Conservation (phyloP, 768 basidiomycete species). For the Lentinula sp. region DNA sequence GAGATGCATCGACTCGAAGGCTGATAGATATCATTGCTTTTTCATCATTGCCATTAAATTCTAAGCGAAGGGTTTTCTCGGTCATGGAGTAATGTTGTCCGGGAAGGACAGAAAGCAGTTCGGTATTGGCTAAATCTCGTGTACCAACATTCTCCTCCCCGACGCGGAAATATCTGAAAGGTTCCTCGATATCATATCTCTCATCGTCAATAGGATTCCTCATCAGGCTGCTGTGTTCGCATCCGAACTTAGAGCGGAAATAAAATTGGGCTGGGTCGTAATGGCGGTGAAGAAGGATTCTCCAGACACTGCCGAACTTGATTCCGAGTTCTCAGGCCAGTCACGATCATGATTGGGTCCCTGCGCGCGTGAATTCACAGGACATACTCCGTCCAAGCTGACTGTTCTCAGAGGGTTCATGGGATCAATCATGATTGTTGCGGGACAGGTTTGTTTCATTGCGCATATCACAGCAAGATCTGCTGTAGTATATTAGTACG, state of each 20-base stretch:
- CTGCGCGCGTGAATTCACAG: neutral
- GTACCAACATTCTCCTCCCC: constrained; percentile 2
- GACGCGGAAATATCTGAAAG: constrained; percentile 2
- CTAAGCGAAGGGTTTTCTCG: constrained; percentile 6
- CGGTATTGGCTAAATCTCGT: constrained; percentile 15
- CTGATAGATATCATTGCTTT: constrained; percentile 31
- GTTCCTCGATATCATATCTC: neutral
- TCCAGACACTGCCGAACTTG: neutral
- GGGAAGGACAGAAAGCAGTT: constrained; percentile 8
- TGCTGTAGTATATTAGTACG: constrained; percentile 1
- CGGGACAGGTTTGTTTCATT: neutral
- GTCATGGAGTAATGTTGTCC: constrained; percentile 8
- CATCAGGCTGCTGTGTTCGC: constrained; percentile 2
- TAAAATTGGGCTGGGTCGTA: neutral
- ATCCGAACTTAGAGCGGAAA: neutral
- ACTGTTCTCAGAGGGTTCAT: neutral
- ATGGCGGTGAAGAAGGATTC: neutral
- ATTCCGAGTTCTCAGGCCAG: neutral
- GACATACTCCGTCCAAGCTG: neutral
- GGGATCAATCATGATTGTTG: constrained; percentile 1
- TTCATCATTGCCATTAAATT: neutral
- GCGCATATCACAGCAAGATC: neutral
- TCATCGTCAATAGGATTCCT: constrained; percentile 2
- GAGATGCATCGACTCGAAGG: constrained; percentile 70
- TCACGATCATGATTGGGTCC: neutral